These are phyloP conservation scores for Canavalia gladiata DNA, from an alignment of 306 rosid species.

Conservation along the genomic window DNA sequence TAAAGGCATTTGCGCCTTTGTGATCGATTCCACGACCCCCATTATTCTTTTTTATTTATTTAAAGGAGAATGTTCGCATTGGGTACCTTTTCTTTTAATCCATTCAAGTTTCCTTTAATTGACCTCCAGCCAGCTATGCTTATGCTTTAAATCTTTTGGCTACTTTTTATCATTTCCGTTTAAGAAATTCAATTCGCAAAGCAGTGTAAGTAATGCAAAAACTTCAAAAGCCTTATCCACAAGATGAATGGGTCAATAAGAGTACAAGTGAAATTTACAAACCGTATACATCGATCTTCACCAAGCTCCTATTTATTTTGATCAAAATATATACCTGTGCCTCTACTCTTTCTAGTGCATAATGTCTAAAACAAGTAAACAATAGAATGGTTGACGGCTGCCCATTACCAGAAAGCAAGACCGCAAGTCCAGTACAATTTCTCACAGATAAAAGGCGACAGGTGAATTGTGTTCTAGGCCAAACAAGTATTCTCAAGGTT, in stretches of 20 bases:
- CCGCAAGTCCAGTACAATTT: neutral
- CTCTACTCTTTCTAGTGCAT: constrained; percentile 5
- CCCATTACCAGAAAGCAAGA: neutral
- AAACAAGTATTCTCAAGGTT: constrained; percentile 25
- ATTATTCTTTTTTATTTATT: constrained; percentile 27
- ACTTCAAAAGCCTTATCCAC: constrained; percentile 37
- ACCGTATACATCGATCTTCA: neutral
- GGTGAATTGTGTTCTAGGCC: neutral
- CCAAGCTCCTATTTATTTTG: neutral
- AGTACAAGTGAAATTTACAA: neutral
- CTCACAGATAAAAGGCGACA: neutral
- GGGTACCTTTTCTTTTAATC: constrained; percentile 44
- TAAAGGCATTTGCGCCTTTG: constrained; percentile 38
- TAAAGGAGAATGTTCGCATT: neutral
- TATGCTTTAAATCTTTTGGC: constrained; percentile 38
- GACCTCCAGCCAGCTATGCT: constrained; percentile 42
- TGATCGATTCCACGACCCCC: constrained; percentile 33
- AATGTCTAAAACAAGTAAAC: neutral
- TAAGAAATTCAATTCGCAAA: constrained; percentile 29
- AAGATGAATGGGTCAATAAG: constrained; percentile 14
- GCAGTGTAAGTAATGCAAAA: constrained; percentile 12
- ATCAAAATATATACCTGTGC: neutral
- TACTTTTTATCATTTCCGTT: constrained; percentile 13
- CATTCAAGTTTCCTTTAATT: constrained; percentile 43
- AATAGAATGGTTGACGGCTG: neutral